Conservation (phyloP, 805 yeast species). For the Barnettozyma pratensis region DNA sequence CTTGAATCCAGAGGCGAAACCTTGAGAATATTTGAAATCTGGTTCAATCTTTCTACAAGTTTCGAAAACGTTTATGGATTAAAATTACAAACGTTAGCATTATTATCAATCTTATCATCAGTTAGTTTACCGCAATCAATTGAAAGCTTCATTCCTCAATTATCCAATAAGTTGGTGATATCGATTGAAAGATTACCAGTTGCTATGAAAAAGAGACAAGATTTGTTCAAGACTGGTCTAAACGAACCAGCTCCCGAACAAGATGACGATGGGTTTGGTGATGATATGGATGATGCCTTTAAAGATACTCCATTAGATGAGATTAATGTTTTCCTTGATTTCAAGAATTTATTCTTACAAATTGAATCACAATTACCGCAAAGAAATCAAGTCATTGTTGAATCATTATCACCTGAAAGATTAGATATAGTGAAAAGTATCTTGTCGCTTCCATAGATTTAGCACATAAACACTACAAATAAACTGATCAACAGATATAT, state of each 20-base stretch:
- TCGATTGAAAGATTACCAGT: slow-evolving; percentile 60
- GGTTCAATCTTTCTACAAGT: slow-evolving; percentile 52
- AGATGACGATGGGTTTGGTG: slow-evolving; percentile 39
- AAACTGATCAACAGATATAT: too few species aligned
- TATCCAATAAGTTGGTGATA: slow-evolving; percentile 46
- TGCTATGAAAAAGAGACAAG: slow-evolving; percentile 65
- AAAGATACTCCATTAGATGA: slow-evolving; percentile 76
- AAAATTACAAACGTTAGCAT: slow-evolving; percentile 66
- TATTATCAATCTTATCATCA: slow-evolving; percentile 44
- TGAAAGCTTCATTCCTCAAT: slow-evolving; percentile 36
- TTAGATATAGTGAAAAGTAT: slow-evolving; percentile 2
- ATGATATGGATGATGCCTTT: slow-evolving; percentile 68
- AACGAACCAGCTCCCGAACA: slow-evolving; percentile 30
- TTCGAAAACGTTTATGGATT: slow-evolving; percentile 71
- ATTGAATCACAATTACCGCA: slow-evolving; percentile 42
- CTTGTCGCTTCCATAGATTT: background rate
- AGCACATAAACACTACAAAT: background rate
- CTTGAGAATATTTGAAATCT: slow-evolving; percentile 46
- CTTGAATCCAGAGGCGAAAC: slow-evolving; percentile 45
- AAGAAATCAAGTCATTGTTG: slow-evolving; percentile 35
- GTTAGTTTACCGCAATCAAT: slow-evolving; percentile 36
- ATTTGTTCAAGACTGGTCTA: slow-evolving; percentile 45
- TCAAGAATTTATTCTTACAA: slow-evolving; percentile 47
- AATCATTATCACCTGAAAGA: slow-evolving; percentile 26
- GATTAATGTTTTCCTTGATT: slow-evolving; percentile 61